phyloP scores from a whole-genome alignment of 768 basidiomycete genomes.

The Agaricus subrufescens region DNA sequence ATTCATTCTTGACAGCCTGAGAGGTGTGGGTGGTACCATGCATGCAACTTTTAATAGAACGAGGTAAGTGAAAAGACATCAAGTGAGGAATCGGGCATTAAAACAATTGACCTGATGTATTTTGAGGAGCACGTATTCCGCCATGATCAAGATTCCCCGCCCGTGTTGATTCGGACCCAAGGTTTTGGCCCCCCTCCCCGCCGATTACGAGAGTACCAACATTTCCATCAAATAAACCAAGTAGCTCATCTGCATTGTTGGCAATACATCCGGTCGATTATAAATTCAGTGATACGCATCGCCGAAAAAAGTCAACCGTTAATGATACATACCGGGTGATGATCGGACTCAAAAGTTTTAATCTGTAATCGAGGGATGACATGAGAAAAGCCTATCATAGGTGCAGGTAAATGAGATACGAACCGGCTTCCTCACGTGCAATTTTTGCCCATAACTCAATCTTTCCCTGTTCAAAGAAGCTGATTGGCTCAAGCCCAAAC shows the following conservation, averaged over 20 bases:
- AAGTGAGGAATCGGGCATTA: neutral
- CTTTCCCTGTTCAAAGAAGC: conserved; percentile 79
- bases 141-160: conserved; percentile 73
- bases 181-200: conserved; percentile 57
- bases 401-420: conserved; percentile 15
- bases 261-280: conserved; percentile 67
- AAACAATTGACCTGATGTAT: conserved; percentile 53
- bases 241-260: conserved; percentile 74
- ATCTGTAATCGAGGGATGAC: conserved; percentile 38
- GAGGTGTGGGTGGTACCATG: conserved; percentile 64
- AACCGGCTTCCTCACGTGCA: conserved; percentile 76
- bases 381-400: conserved; percentile 1
- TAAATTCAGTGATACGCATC: neutral
- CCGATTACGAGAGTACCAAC: conserved; percentile 69
- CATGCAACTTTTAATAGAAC: neutral
- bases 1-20: conserved; percentile 63
- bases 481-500: conserved; percentile 60
- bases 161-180: conserved; percentile 67
- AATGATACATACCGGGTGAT: conserved; percentile 44
- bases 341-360: conserved; percentile 62
- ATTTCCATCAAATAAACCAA: conserved; percentile 75
- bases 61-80: neutral
- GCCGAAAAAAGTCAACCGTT: neutral
- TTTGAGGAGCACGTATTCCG: conserved; percentile 73
- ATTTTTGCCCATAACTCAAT: conserved; percentile 67